Base-by-base conservation (phyloP, 306 rosid genomes). In the Cicer cuneatum region DNA sequence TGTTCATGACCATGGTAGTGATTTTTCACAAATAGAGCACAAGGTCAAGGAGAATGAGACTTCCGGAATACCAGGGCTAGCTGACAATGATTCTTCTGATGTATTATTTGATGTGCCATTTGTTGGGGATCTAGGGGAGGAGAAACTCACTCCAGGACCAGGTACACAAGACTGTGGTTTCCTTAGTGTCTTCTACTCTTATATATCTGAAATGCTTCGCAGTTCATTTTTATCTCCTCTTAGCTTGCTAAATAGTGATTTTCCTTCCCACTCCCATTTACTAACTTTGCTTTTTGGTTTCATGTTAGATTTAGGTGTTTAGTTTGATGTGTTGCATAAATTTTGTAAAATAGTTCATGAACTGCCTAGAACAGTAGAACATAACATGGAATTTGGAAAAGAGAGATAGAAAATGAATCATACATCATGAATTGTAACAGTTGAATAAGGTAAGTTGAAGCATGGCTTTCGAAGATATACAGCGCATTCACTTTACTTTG, bases 81-180 rank as follows among this genome's bases (percentile, higher is more conserved):
- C 67, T 43, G 93, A 72, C 67, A 74, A 86, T 56, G 89, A 77
- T 73, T 87, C 85, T 58, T 73, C 92, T 45, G 87, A 85, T 18
- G 85, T 78, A 58, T 69, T 89, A 66, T 87, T 78, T 66, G 97
- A 89, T 60, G 88, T 86, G 72, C 90, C 88, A 60, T 81, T 84
- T 79, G 83, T 84, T 81, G 89, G 85, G 33, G 81, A 57, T 74
- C 47, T 76, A 38, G 81, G 54, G 74, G 90, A 89, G 80, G 89
- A 85, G 81, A 89, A 91, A 73, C 75, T 57, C 18, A 8, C 82
- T 63, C 78, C 86, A 76, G 99, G 99, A 59, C 78, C 85, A 76
- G 99, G 99, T 94, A 87, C 46, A 66, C 62, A 69, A 75, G 64
- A 67, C 41, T 43, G 7, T 68, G 67, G 53, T 54, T 67, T 77